Evolutionary conservation across 768 basidiomycete genomes (phyloP), one percentile per base, ranked within the genome.

Genomic region (Tricholoma matsutake): DNA sequence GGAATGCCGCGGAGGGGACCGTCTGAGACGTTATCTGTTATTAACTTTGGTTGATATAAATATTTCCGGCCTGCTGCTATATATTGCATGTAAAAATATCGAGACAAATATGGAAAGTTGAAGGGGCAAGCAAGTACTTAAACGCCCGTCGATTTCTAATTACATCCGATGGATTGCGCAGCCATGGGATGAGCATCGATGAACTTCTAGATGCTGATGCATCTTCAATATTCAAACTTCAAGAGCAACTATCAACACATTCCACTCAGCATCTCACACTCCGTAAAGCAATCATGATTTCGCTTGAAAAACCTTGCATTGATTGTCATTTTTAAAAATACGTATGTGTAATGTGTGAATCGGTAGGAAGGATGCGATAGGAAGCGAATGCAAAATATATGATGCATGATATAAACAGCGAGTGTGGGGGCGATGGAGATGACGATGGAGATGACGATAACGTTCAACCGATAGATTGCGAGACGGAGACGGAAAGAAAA

Each of bases 31-130:
- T 16, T 35, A n/a, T n/a, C 45, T 20, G 1, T 13, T n/a, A 32
- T n/a, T 13, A 39, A 37, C 20, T 11, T 37, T 18, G 31, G 43
- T n/a, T 47, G 41, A 57, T 57, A 47, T 43, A 41, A 11, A 16
- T 43, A 39, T 31, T 43, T 14, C 22, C 55, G 37, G 14, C 28
- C 4, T 28, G 22, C 29, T 31, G 39, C 32, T 8, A 13, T 13
- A 22, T 54, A 6, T 20, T 29, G 39, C 34, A n/a, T n/a, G n/a
- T n/a, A n/a, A 58, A 63, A 57, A 55, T 34, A 41, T 35, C 7
- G 28, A 31, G 39, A 60, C 54, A 34, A 47, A 63, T 59, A 61
- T 63, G 63, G 66, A 63, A 67, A 56, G 53, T 62, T 59, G 62
- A 65, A 67, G 61, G 66, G 22, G 58, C 28, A 35, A 31, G 58